Base-by-base conservation (phyloP, 2,329 filamentous ascomycete genomes). In the Thelonectria rubi region DNA sequence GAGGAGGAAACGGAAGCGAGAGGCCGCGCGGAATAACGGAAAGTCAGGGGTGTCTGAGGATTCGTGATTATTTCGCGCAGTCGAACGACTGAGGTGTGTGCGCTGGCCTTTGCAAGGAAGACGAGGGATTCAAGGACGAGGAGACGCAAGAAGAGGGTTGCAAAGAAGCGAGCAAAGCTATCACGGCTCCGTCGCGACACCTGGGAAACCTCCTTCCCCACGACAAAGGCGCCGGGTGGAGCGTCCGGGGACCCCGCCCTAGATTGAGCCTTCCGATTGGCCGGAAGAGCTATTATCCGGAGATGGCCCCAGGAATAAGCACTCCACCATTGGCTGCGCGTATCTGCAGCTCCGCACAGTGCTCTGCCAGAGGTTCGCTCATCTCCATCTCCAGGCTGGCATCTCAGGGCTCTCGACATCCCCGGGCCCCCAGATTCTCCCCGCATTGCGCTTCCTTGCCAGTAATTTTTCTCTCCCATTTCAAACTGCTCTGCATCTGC, bases 401-500 rank as follows among this genome's bases (percentile, higher is more conserved):
- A 48, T 63, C 57, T 55, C 50, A 52, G 51, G 21, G 59, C 55
- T 26, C 53, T 66, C 66, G 63, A 66, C 58, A 60, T 67, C 65
- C 65, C 59, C 60, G 60, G 58, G 60, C 58, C 67, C 69, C 67
- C 67, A 63, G 69, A 67, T 69, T 72, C 68, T 68, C 69, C 69
- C 70, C 69, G 68, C 69, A 71, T 66, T 64, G 54, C 58, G 45
- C 49, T 62, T 40, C 48, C 55, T 62, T 57, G 57, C 57, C 49
- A 55, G 51, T 32, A 60, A 49, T 46, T 55, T 60, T 55, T 57
- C 26, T 30, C 8, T 57, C 40, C 54, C 54, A 39, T 50, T 54
- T 32, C 57, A 46, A 57, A 26, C 48, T 49, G 54, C 49, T 50
- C 47, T 57, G 54, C 55, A 51, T 57, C 49, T 50, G 66, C 30